These are phyloP conservation scores for Halophytophthora batemanensis DNA, from an alignment of 352 stramenopile genomes.

Conservation along the genomic window DNA sequence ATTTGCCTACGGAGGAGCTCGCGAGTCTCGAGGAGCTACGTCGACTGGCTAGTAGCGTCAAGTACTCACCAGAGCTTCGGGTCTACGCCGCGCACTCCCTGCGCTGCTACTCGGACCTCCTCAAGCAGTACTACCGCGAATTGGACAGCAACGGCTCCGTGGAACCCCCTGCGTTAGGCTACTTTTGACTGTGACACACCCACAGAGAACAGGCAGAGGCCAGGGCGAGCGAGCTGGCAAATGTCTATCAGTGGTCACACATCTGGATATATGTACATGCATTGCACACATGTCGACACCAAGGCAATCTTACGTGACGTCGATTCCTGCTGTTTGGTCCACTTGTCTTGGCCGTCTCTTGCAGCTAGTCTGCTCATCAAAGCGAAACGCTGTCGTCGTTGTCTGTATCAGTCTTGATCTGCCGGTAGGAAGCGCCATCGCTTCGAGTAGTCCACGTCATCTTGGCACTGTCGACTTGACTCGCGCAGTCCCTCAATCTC, in stretches of 20 bases:
- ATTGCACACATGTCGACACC: neutral
- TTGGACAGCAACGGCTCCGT: conserved; percentile 40
- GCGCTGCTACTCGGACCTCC: conserved; percentile 54
- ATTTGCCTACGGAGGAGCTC: conserved; percentile 62
- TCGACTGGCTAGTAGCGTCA: conserved; percentile 47
- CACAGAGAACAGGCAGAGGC: no score
- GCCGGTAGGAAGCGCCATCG: conserved; percentile 23
- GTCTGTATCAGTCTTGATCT: conserved; percentile 1
- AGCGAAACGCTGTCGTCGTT: no score
- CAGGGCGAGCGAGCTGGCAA: no score
- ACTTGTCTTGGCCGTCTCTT: no score
- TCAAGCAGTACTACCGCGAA: conserved; percentile 69
- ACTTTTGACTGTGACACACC: conserved; percentile 19
- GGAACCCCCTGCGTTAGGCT: conserved; percentile 52
- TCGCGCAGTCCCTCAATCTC: conserved; percentile 81
- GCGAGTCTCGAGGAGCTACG: conserved; percentile 57
- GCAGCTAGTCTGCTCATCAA: no score
- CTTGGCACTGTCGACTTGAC: conserved; percentile 45
- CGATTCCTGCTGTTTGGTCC: no score
- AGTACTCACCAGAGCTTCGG: conserved; percentile 51
- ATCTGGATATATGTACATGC: conserved; percentile 8
- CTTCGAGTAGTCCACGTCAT: conserved; percentile 42
- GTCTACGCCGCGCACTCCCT: conserved; percentile 61
- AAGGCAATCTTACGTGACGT: no score
- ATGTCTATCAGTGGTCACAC: neutral